phyloP scores from a whole-genome alignment of 2,329 filamentous ascomycete species.

The Aspergillaceae sp. region DNA sequence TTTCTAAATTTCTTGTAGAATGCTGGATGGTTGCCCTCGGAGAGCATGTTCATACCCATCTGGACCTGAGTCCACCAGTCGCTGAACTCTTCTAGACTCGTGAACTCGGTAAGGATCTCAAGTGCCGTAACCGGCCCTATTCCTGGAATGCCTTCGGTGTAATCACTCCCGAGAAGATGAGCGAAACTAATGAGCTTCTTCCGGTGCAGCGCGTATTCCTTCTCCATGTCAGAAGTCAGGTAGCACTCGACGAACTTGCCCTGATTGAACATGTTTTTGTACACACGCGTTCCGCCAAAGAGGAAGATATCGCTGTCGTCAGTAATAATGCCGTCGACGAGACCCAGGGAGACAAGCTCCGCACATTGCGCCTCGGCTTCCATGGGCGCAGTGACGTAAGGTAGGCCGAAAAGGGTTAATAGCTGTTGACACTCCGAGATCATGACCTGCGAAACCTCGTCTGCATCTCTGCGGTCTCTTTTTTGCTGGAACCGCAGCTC shows the following conservation, averaged over 20 bases:
- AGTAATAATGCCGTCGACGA: slow-evolving; percentile 96
- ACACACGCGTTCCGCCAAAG: slow-evolving; percentile 90
- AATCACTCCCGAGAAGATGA: slow-evolving; percentile 86
- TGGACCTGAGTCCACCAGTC: slow-evolving; percentile 85
- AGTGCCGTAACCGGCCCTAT: slow-evolving; percentile 91
- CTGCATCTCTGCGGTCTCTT: slow-evolving; percentile 88
- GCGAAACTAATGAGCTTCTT: slow-evolving; percentile 81
- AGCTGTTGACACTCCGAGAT: slow-evolving; percentile 89
- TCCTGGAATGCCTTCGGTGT: slow-evolving; percentile 83
- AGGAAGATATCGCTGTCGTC: slow-evolving; percentile 96
- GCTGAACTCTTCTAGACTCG: slow-evolving; percentile 62
- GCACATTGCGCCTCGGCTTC: slow-evolving; percentile 98
- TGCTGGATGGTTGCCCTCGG: slow-evolving; percentile 46
- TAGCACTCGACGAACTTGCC: slow-evolving; percentile 99
- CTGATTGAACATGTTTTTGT: slow-evolving; percentile 99
- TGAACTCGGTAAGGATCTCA: slow-evolving; percentile 88
- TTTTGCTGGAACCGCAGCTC: slow-evolving; percentile 88
- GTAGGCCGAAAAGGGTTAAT: slow-evolving; percentile 80
- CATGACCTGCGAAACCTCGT: slow-evolving; percentile 96
- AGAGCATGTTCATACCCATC: slow-evolving; percentile 49
- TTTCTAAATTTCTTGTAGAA: slow-evolving; percentile 85
- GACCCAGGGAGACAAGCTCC: slow-evolving; percentile 71
- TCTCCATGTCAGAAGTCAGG: slow-evolving; percentile 70
- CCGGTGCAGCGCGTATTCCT: slow-evolving; percentile 80
- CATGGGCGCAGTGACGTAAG: slow-evolving; percentile 97